Percentiles rank a stretch among this genome's conserved stretches.
These are phyloP conservation scores for Cyclotella kingstonii DNA, from an alignment of 108 stramenopile species.

Conservation along the genomic window DNA sequence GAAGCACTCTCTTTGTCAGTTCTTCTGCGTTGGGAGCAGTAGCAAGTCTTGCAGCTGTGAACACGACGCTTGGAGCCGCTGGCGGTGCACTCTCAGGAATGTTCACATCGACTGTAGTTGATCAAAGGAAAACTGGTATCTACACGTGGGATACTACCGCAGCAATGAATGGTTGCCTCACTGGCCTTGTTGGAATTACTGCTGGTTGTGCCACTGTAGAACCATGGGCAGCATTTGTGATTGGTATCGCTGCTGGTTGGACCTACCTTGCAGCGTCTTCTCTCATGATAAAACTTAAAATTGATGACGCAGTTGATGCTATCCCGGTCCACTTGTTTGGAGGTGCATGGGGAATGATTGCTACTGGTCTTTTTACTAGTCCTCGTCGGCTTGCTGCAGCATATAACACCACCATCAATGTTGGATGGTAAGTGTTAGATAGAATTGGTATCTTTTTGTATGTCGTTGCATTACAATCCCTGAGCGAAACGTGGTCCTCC, in stretches of 20 bases:
- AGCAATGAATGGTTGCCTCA: slow-evolving; percentile 58
- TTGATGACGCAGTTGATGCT: slow-evolving; percentile 75
- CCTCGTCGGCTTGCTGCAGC: slow-evolving; percentile 17
- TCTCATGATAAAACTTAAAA: slow-evolving; percentile 47
- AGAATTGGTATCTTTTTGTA: not conserved
- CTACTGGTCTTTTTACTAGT: slow-evolving; percentile 45
- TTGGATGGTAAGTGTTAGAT: slow-evolving; percentile 36
- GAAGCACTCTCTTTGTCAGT: slow-evolving; percentile 63
- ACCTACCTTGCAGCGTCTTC: slow-evolving; percentile 44
- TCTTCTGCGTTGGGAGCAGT: slow-evolving; percentile 28
- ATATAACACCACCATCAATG: slow-evolving; percentile 12
- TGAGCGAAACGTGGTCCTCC: too few relatives aligned
- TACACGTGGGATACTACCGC: slow-evolving; percentile 54
- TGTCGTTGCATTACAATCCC: slow-evolving; percentile 51
- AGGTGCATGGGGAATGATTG: slow-evolving; percentile 88
- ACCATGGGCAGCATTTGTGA: slow-evolving; percentile 76
- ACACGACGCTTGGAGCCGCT: slow-evolving; percentile 61
- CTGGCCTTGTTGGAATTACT: slow-evolving; percentile 74
- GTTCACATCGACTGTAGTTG: slow-evolving; percentile 56
- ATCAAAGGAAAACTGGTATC: slow-evolving; percentile 39
- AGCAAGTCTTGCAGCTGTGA: slow-evolving; percentile 77
- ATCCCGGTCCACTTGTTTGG: slow-evolving; percentile 70
- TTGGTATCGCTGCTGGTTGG: slow-evolving; percentile 64
- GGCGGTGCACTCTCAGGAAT: slow-evolving; percentile 61
- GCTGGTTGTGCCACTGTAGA: slow-evolving; percentile 64